A percentile compares a stretch with the other conserved stretches of the same genome.
Evolutionary conservation across 495 filamentous ascomycete species (phyloP).

Genomic region (Cercophora sp.): DNA sequence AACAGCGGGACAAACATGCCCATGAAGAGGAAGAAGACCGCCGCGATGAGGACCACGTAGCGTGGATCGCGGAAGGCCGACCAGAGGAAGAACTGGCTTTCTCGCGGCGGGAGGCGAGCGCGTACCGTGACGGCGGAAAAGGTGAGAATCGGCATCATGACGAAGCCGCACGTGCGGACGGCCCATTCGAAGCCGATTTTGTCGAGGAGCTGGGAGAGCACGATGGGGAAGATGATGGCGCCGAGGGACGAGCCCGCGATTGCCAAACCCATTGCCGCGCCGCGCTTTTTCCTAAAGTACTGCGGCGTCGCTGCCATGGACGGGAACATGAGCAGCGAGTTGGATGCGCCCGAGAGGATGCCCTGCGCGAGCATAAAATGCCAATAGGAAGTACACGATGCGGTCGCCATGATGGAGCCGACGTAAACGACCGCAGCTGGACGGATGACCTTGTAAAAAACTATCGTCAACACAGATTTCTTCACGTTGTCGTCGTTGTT

Average conservation of each 20-base stretch:
- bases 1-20: constrained; percentile 52
- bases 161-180: constrained; percentile 64
- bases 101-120: constrained; percentile 56
- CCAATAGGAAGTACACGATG: constrained; percentile 57
- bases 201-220: constrained; percentile 61
- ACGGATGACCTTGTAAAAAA: neutral
- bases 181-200: constrained; percentile 69
- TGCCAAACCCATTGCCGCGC: constrained; percentile 65
- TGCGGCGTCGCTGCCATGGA: constrained; percentile 55
- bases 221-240: constrained; percentile 67
- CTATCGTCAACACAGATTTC: too few species aligned
- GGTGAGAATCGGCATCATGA: constrained; percentile 60
- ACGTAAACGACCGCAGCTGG: constrained; percentile 39
- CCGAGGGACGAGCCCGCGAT: constrained; percentile 64
- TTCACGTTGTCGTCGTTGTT: neutral
- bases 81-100: constrained; percentile 52
- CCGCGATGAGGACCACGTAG: constrained; percentile 50
- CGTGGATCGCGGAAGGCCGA: constrained; percentile 55
- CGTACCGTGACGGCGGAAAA: constrained; percentile 62
- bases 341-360: constrained; percentile 52
- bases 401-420: constrained; percentile 73
- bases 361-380: constrained; percentile 61
- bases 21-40: constrained; percentile 61
- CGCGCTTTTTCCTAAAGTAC: constrained; percentile 66
- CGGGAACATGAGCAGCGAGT: constrained; percentile 60